Conservation (phyloP, 441 rosid species). For the Adansonia gregorii region DNA sequence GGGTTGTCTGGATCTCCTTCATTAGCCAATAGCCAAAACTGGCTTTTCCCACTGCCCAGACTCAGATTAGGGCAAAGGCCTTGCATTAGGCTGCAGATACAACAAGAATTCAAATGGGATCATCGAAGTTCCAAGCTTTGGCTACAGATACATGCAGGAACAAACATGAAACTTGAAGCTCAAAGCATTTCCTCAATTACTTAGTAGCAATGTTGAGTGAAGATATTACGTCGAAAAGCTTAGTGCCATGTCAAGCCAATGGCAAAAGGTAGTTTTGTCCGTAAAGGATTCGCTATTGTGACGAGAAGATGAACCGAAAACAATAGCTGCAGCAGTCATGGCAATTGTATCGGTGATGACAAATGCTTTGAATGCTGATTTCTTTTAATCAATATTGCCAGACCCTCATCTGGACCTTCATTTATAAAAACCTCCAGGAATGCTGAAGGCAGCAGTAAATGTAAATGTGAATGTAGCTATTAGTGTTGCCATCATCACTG, state of each 20-base stretch:
- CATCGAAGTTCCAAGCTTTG: background rate
- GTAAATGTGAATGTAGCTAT: slow-evolving; percentile 32
- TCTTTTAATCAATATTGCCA: background rate
- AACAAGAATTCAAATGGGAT: no score
- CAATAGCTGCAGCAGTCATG: slow-evolving; percentile 18
- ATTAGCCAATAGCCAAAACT: no score
- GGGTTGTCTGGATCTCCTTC: no score
- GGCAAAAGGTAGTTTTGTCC: slow-evolving; percentile 12
- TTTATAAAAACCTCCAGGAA: slow-evolving; percentile 31
- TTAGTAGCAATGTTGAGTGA: no score
- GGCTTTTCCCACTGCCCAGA: no score
- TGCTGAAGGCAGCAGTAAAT: slow-evolving; percentile 33
- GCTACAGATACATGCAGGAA: background rate
- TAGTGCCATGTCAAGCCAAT: slow-evolving; percentile 3
- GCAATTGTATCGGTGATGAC: slow-evolving; percentile 8
- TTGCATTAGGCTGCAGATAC: no score
- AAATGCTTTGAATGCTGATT: slow-evolving; percentile 18
- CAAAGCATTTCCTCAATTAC: slow-evolving; percentile 11
- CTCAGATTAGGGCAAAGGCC: no score
- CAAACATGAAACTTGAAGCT: background rate
- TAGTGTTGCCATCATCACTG: slow-evolving; percentile 25
- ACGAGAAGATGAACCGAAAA: slow-evolving; percentile 5
- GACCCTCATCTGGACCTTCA: background rate
- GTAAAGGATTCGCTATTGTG: background rate
- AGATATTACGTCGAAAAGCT: background rate